A percentile compares a stretch with the other conserved stretches of the same genome.
These are phyloP conservation scores for Candida buenavistaensis DNA, from an alignment of 1,139 yeast species.

Conservation along the genomic window DNA sequence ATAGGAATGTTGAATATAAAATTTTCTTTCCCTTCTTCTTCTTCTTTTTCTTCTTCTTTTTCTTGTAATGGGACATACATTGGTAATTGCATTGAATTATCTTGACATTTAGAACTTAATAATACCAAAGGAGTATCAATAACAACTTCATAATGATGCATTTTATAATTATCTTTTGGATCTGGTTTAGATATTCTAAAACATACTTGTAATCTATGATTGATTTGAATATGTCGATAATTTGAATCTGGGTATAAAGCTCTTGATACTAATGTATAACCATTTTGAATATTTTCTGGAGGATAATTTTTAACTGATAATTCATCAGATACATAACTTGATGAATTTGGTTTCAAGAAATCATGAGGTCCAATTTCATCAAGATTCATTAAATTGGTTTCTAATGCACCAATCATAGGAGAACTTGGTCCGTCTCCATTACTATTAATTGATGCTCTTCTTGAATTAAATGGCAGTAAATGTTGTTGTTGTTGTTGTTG, in stretches of 20 bases:
- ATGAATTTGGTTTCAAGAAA: slow-evolving; percentile 10
- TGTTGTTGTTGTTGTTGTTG: slow-evolving; percentile 1
- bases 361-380: slow-evolving; percentile 19
- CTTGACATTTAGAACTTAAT: slow-evolving; percentile 64
- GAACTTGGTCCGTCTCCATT: slow-evolving; percentile 26
- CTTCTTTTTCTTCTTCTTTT: too few species aligned
- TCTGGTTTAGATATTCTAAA: slow-evolving; percentile 73
- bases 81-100: background rate
- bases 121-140: slow-evolving; percentile 82
- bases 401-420: slow-evolving; percentile 43
- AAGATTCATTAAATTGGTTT: slow-evolving; percentile 38
- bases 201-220: slow-evolving; percentile 77
- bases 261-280: slow-evolving; percentile 35
- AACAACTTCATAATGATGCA: slow-evolving; percentile 86
- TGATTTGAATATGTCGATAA: slow-evolving; percentile 66
- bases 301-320: slow-evolving; percentile 13
- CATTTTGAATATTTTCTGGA: slow-evolving; percentile 36
- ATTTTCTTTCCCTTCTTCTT: too few species aligned
- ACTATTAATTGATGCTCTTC: slow-evolving; percentile 24
- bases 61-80: too few species aligned
- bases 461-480: slow-evolving; percentile 22
- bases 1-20: too few species aligned
- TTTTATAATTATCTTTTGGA: slow-evolving; percentile 51
- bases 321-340: slow-evolving; percentile 18
- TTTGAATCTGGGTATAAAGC: slow-evolving; percentile 69